Evolutionary conservation across 139 green algal species (phyloP), one percentile per base, ranked within the genome.

Genomic region (Eudorina sp.): DNA sequence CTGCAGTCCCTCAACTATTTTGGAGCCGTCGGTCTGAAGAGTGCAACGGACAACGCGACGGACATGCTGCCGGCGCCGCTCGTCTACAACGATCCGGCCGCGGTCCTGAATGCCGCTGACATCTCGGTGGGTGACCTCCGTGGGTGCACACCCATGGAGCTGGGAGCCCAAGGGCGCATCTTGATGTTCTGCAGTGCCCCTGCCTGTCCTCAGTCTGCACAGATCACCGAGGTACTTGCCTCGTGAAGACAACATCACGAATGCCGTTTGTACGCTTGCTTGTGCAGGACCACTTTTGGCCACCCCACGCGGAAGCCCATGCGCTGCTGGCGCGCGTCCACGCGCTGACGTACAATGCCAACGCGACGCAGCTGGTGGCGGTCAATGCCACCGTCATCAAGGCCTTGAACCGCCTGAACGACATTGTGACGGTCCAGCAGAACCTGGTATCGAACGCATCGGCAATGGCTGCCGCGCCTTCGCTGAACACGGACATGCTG

Each of bases 261-360:
- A n/a, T n/a, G n/a, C n/a, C n/a, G n/a, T n/a, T n/a, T n/a, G n/a
- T n/a, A n/a, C n/a, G n/a, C n/a, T n/a, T n/a, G n/a, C n/a, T n/a
- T n/a, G n/a, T n/a, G 0, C 64, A 87, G 68, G 83, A 88, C 68
- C 83, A 88, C 83, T 90, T 87, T 53, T 90, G 86, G 86, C 77
- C 69, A 21, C 60, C 82, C 1, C 86, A 90, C 77, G 86, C 86
- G 8, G 60, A 85, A 38, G 86, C 86, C 3, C 46, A 85, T n/a
- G 86, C 86, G 23, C 68, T 90, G 38, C 46, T 90, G 48, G 86
- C 86, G 18, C 77, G 62, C 53, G 29, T 84, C 38, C 77, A 75
- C 34, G 14, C 46, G 29, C 64, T 90, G 45, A 14, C n/a, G 1
- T 55, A 1, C 21, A 19, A 34, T 29, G 62, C 62, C 45, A 87